Percentiles rank a stretch among this genome's conserved stretches.
These are phyloP conservation scores for Salix koriyanagi DNA, from an alignment of 345 rosid genomes.

Conservation along the genomic window DNA sequence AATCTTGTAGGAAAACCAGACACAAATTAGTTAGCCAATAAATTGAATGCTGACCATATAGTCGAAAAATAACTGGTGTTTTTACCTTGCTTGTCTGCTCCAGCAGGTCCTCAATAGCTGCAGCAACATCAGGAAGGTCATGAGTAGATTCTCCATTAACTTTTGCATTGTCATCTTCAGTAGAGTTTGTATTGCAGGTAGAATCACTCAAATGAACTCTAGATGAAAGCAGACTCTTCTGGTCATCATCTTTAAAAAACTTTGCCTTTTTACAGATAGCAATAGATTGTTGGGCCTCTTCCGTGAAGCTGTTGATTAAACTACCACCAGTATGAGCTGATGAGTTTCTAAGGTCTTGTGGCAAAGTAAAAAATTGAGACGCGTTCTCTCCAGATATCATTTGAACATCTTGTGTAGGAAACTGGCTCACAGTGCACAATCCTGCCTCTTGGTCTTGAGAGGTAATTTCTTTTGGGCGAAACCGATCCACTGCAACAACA, in stretches of 20 bases:
- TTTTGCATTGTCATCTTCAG: constrained; percentile 29
- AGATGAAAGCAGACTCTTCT: constrained; percentile 29
- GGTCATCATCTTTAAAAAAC: constrained; percentile 37
- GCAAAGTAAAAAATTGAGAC: constrained; percentile 49
- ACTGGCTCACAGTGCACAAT: constrained; percentile 59
- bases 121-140: constrained; percentile 80
- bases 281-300: constrained; percentile 31
- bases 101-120: constrained; percentile 84
- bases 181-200: constrained; percentile 25
- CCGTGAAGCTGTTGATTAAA: constrained; percentile 27
- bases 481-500: constrained; percentile 56
- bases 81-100: constrained; percentile 87
- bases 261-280: constrained; percentile 52
- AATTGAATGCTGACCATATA: constrained; percentile 1
- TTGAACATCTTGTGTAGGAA: constrained; percentile 55
- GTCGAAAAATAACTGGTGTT: constrained; percentile 4
- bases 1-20: constrained; percentile 44
- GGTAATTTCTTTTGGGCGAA: constrained; percentile 68
- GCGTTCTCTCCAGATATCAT: constrained; percentile 42
- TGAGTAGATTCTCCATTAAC: constrained; percentile 40
- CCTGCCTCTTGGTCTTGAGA: constrained; percentile 65
- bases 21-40: constrained; percentile 22
- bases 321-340: constrained; percentile 23
- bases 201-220: constrained; percentile 32
- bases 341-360: constrained; percentile 34